Evolutionary conservation across 345 rosid species (phyloP), one percentile per base, ranked within the genome.

Genomic region (Gossypium bickii): DNA sequence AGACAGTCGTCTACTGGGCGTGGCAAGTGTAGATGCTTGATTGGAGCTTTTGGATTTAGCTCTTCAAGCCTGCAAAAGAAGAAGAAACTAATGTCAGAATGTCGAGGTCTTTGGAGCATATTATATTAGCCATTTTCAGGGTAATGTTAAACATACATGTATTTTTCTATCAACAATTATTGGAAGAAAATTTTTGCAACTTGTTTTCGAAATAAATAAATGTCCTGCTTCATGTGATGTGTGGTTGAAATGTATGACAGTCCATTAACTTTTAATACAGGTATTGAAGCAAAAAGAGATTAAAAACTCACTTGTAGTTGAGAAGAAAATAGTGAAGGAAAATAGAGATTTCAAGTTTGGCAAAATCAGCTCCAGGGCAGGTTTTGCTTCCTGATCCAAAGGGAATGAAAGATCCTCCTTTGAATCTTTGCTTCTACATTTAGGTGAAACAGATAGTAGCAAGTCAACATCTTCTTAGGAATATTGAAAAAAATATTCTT

Each of bases 241-340:
- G 4, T 3, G 4, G 56, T 52, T 52, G n/a, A 52, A 53, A 53
- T 53, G 20, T 17, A 7, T 57, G 61, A 25, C 18, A 53, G 58
- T 59, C 64, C 41, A 29, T 29, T 29, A 29, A 20, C 15, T 10
- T 43, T 24, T 10, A 43, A 57, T 12, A 65, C 3, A 29, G 2
- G n/a, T 20, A 7, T 13, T 20, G 13, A 47, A 67, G 56, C 10
- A 47, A 15, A 47, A 15, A 12, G 71, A 48, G 57, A 66, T 66
- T 69, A 60, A 59, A 4, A 59, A 59, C 75, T 78, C 45, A 84
- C 92, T 56, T 75, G 38, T 86, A 86, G 49, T 82, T 81, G 34
- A 86, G 88, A 61, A 85, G 86, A 56, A 86, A 86, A 65, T 82
- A 77, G 47, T 86, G 90, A 71, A 82, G 82, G 22, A 81, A 88